Base-by-base conservation (phyloP, 2,329 filamentous ascomycete genomes). In the Colletotrichum sp. region DNA sequence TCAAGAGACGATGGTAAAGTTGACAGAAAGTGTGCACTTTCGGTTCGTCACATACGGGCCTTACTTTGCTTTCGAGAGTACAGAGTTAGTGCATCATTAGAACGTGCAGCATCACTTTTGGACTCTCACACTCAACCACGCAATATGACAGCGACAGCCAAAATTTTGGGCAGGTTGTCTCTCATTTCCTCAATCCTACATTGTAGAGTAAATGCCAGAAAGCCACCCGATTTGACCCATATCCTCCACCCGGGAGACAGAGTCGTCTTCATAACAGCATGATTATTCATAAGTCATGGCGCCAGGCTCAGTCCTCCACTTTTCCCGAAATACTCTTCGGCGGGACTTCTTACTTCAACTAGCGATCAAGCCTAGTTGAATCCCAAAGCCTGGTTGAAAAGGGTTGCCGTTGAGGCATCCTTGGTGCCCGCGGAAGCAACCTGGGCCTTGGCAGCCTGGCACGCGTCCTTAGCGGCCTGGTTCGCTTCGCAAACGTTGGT, bases 401-500 rank as follows among this genome's bases (percentile, higher is more conserved):
- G 85, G 75, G 88, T 84, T 2, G 89, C 89, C 3, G 88, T 89
- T 16, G 83, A 84, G n/a, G 83, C 84, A 79, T 90, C 87, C 78
- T 84, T 86, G 26, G 87, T 89, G 3, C 88, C 89, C 8, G 89
- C 81, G 1, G 87, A 87, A 78, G 85, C 77, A 66, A 93, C 89
- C 82, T 88, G 80, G 1, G 88, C 85, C 80, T 91, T 83, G 2
- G 89, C 90, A 32, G 84, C 83, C 72, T 83, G 80, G 80, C 89
- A 91, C 5, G 85, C 83, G n/a, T 85, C 82, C 64, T 88, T 86
- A 34, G 90, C 91, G 1, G 89, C 90, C 15, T 85, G 85, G 81
- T 91, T 91, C 57, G 90, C 90, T 18, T 84, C 84, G 82, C 91
- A 92, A 16, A 90, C 89, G 81, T 92, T 92, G 76, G 85, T 89